Evolutionary conservation across 2,329 filamentous ascomycete species (phyloP).

Genomic region (Aspergillus arachidicola): DNA sequence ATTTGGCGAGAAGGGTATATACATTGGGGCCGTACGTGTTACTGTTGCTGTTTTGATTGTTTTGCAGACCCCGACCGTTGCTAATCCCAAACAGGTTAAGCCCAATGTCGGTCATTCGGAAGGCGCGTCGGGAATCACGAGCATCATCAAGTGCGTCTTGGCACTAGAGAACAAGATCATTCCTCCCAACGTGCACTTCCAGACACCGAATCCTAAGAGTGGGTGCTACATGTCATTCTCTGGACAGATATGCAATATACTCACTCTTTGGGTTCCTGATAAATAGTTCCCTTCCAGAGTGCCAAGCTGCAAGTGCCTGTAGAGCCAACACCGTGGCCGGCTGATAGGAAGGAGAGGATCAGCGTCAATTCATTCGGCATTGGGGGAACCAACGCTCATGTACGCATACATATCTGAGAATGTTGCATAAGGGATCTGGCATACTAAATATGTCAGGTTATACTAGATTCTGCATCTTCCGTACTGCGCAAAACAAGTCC

Average conservation of each 20-base stretch:
- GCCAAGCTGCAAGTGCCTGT: constrained; percentile 20
- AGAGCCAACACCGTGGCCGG: constrained; percentile 29
- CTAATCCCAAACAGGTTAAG: constrained; percentile 24
- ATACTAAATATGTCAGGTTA: constrained; percentile 1
- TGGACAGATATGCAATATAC: neutral
- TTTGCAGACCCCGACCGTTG: neutral
- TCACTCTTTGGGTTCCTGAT: neutral
- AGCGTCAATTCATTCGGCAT: constrained; percentile 40
- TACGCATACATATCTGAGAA: neutral
- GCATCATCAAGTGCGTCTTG: constrained; percentile 30
- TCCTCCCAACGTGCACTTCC: constrained; percentile 33
- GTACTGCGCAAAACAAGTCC: neutral
- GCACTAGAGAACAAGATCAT: constrained; percentile 26
- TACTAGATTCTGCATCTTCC: constrained; percentile 16
- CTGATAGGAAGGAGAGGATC: constrained; percentile 23
- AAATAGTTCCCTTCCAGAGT: constrained; percentile 20
- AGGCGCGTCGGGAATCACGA: constrained; percentile 29
- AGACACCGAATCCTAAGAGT: constrained; percentile 30
- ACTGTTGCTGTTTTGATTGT: too few relatives aligned
- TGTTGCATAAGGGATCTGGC: too few relatives aligned
- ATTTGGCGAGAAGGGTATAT: constrained; percentile 16
- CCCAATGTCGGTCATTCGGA: constrained; percentile 32
- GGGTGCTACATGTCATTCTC: constrained; percentile 1
- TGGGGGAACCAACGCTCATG: constrained; percentile 29
- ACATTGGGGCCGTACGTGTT: constrained; percentile 22